phyloP scores from a whole-genome alignment of 2,329 filamentous ascomycete species.

The Karstenula rhodostoma region DNA sequence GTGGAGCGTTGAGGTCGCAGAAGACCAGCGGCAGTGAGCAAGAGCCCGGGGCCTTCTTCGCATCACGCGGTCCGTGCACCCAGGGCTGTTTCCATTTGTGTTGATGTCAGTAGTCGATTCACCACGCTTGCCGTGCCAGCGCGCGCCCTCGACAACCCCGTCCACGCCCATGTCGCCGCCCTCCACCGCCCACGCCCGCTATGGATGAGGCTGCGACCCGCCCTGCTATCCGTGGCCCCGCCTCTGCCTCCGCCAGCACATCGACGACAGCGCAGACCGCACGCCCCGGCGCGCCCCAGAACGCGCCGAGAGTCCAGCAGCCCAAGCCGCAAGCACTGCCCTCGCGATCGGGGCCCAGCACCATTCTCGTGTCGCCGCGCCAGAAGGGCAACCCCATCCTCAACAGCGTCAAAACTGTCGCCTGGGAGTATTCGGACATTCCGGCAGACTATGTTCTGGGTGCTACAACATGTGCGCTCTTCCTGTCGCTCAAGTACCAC shows the following conservation, averaged over 20 bases:
- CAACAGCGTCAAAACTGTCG: conserved; percentile 78
- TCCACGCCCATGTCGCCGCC: conserved; percentile 27
- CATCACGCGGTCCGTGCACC: neutral
- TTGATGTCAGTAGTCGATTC: neutral
- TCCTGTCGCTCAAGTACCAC: conserved; percentile 95
- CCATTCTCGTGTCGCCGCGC: conserved; percentile 87
- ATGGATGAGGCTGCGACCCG: conserved; percentile 43
- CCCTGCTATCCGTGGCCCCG: conserved; percentile 12
- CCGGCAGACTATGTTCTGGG: conserved; percentile 92
- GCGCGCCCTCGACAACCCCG: conserved; percentile 12
- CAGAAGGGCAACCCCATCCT: conserved; percentile 96
- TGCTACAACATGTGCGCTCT: conserved; percentile 86
- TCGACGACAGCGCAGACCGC: conserved; percentile 22
- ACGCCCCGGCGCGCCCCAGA: conserved; percentile 19
- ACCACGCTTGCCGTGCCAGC: neutral
- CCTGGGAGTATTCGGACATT: conserved; percentile 99
- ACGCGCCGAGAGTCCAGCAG: conserved; percentile 70
- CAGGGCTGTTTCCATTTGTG: neutral
- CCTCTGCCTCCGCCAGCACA: conserved; percentile 25
- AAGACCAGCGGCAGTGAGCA: conserved; percentile 1
- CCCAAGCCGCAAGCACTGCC: conserved; percentile 88
- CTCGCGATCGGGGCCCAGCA: conserved; percentile 70
- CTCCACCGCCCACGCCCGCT: conserved; percentile 26
- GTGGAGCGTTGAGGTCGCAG: neutral
- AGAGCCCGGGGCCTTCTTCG: neutral